phyloP scores from a whole-genome alignment of 75 land plant genomes.

The Pinus taeda region DNA sequence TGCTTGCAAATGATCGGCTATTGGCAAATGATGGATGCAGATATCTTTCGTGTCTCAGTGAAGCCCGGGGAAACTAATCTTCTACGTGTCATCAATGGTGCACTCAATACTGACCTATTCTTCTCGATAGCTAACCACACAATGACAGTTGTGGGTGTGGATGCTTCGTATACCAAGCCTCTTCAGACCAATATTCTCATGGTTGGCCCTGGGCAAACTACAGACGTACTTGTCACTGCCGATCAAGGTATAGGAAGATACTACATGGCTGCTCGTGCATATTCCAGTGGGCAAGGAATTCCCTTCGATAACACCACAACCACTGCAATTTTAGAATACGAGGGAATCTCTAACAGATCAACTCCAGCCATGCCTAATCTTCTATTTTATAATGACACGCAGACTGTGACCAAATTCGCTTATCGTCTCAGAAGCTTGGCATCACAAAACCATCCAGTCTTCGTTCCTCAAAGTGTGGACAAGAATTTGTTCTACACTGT shows the following conservation, averaged over 20 bases:
- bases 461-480: conserved; percentile 56
- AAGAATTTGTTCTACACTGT: conserved; percentile 48
- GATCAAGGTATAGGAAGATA: conserved; percentile 14
- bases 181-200: conserved; percentile 23
- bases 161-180: conserved; percentile 10
- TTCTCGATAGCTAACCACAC: conserved; percentile 9
- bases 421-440: conserved; percentile 36
- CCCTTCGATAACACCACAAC: conserved; percentile 43
- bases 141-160: conserved; percentile 15
- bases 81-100: too few relatives aligned
- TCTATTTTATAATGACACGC: conserved; percentile 49
- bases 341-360: background rate
- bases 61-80: too few relatives aligned
- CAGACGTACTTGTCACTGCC: conserved; percentile 18
- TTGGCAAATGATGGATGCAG: too few relatives aligned
- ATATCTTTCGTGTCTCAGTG: too few relatives aligned
- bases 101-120: too few relatives aligned
- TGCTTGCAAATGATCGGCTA: too few relatives aligned
- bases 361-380: conserved; percentile 18
- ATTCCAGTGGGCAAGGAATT: conserved; percentile 24
- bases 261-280: conserved; percentile 37
- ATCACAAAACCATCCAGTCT: background rate
- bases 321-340: conserved; percentile 32
- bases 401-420: conserved; percentile 27
- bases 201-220: conserved; percentile 58